phyloP scores from a whole-genome alignment of 768 basidiomycete genomes.

The Boletus subcaerulescens region DNA sequence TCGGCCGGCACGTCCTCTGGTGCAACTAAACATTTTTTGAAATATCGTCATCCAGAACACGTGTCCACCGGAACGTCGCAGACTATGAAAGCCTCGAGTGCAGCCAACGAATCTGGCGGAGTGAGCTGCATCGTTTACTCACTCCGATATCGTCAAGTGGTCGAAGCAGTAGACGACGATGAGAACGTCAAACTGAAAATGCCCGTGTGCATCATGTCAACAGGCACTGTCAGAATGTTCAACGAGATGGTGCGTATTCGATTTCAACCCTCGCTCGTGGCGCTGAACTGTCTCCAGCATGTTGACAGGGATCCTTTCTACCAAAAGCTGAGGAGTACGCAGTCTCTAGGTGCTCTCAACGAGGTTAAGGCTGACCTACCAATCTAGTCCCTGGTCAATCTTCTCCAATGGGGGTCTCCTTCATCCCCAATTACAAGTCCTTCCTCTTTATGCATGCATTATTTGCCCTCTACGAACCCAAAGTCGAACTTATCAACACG shows the following conservation, averaged over 20 bases:
- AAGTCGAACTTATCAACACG: conserved; percentile 18
- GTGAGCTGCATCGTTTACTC: conserved; percentile 23
- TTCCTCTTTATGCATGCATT: conserved; percentile 23
- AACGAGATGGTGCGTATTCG: conserved; percentile 12
- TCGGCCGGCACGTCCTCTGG: conserved; percentile 19
- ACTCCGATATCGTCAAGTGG: conserved; percentile 13
- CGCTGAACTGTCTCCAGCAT: conserved; percentile 7
- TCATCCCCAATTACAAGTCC: conserved; percentile 19
- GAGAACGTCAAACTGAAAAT: conserved; percentile 11
- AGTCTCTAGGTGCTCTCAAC: no score
- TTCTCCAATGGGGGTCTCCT: conserved; percentile 16
- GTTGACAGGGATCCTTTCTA: conserved; percentile 13
- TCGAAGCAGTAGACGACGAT: conserved; percentile 7
- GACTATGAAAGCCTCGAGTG: conserved; percentile 11
- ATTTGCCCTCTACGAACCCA: conserved; percentile 21
- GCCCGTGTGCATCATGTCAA: conserved; percentile 21
- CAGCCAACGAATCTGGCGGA: conserved; percentile 7
- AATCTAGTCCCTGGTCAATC: conserved; percentile 14
- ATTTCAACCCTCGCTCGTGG: neutral
- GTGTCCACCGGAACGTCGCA: conserved; percentile 16
- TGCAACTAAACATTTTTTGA: conserved; percentile 16
- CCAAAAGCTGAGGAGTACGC: conserved; percentile 2
- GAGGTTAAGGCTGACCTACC: neutral
- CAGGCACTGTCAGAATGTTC: conserved; percentile 21
- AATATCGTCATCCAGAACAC: conserved; percentile 21